Base-by-base conservation (phyloP, 495 filamentous ascomycete genomes). In the Neurospora sp. region DNA sequence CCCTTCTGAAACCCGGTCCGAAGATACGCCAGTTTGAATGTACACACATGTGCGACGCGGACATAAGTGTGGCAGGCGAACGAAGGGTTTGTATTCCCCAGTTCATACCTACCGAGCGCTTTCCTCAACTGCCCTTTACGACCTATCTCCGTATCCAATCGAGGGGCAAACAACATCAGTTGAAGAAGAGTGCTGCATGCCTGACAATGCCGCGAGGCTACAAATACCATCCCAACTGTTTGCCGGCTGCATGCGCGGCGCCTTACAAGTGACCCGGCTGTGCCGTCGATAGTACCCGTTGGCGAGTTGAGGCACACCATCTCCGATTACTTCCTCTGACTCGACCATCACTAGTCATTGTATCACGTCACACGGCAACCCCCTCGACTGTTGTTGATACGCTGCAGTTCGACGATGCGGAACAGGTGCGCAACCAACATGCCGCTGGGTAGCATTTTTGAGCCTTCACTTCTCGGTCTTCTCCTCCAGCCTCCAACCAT, bases 1-100 rank as follows among this genome's bases (percentile, higher is more conserved):
- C 27, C 39, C 41, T 53, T 39, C 35, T 74, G 73, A 74, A 72
- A 74, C 73, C 37, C 46, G 48, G 31, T 40, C 46, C 48, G 48
- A 59, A 5, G 48, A 31, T 59, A 16, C 48, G 48, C 48, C 53
- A 61, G 22, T 16, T 14, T 61, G 53, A 31, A 31, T 61, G 22
- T 14, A 31, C 22, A 61, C 22, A 18, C 53, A 31, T 61, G 53
- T 61, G 53, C 53, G 11, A 61, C 53, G 27, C 27, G 53, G 53
- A 31, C 22, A 16, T 31, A 61, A 31, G 53, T 61, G 53, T 66
- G 53, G 27, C 53, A 35, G 53, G 53, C 31, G 53, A 66, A 35
- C 53, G 5, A 37, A 66, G 53, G 31, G 27, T 27, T 66, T 66
- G 22, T 27, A 35, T 66, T 66, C 14, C 27, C 53, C 6, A 35